These are phyloP conservation scores for Domatiomyces catenatus DNA, from an alignment of 2,329 filamentous ascomycete species.

Conservation along the genomic window DNA sequence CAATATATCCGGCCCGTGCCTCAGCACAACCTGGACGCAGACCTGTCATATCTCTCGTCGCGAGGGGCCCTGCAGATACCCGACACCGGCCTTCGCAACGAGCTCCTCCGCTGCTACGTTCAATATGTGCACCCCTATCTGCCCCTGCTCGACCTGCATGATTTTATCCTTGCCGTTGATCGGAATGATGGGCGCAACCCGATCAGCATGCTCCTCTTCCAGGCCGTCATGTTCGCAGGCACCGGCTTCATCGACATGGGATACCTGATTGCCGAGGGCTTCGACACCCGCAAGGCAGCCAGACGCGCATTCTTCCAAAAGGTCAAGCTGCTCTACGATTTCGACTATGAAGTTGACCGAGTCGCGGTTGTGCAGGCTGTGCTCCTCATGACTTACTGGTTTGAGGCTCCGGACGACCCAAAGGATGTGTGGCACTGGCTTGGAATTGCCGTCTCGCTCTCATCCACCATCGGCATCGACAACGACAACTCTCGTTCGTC, in stretches of 20 bases:
- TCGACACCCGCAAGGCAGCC: slow-evolving; percentile 60
- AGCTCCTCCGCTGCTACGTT: slow-evolving; percentile 65
- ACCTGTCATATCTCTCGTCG: slow-evolving; percentile 64
- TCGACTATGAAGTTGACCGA: slow-evolving; percentile 84
- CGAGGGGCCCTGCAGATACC: slow-evolving; percentile 78
- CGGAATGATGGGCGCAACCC: slow-evolving; percentile 54
- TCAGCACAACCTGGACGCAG: slow-evolving; percentile 59
- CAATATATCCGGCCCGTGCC: slow-evolving; percentile 70
- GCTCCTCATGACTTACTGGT: slow-evolving; percentile 92
- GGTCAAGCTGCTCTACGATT: slow-evolving; percentile 72
- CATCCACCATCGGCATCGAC: slow-evolving; percentile 85
- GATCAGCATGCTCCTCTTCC: slow-evolving; percentile 74
- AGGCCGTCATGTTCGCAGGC: slow-evolving; percentile 87
- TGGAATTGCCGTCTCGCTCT: slow-evolving; percentile 84
- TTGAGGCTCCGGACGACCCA: slow-evolving; percentile 89
- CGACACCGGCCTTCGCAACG: slow-evolving; percentile 53
- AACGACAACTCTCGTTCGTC: slow-evolving; percentile 66
- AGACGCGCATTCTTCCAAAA: slow-evolving; percentile 80
- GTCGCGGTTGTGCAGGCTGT: slow-evolving; percentile 77
- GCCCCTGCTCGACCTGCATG: slow-evolving; percentile 60
- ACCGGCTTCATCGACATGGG: slow-evolving; percentile 76
- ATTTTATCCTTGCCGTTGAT: slow-evolving; percentile 42
- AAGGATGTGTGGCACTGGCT: slow-evolving; percentile 99
- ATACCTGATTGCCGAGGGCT: slow-evolving; percentile 61
- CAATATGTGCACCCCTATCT: slow-evolving; percentile 91